These are phyloP conservation scores for Nannizzia gypsea DNA, from an alignment of 2,329 filamentous ascomycete species.

Conservation along the genomic window DNA sequence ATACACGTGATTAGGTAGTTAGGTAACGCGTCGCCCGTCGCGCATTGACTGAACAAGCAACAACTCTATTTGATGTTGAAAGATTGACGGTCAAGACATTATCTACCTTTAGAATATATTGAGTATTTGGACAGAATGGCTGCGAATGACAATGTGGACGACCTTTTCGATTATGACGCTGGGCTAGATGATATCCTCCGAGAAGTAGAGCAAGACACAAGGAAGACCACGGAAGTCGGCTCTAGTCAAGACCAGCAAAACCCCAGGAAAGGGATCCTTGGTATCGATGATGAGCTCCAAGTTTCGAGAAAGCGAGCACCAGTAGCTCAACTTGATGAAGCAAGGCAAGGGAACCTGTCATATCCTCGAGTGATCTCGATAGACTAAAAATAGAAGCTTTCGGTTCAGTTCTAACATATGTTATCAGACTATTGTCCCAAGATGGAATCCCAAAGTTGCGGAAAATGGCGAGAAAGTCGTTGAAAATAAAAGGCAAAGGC, in stretches of 20 bases:
- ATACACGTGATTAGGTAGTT: background rate
- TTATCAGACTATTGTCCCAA: slow-evolving; percentile 60
- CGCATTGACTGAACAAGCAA: too few species aligned
- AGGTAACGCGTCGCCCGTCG: too few species aligned
- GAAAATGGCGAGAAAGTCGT: slow-evolving; percentile 52
- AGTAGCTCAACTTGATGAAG: slow-evolving; percentile 76
- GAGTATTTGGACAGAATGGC: background rate
- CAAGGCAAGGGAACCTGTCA: slow-evolving; percentile 40
- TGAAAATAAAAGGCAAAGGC: slow-evolving; percentile 84
- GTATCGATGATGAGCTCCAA: slow-evolving; percentile 77
- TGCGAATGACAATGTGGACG: slow-evolving; percentile 40
- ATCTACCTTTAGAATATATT: too few species aligned
- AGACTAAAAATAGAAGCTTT: background rate
- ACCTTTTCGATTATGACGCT: slow-evolving; percentile 65
- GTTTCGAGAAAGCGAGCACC: slow-evolving; percentile 66
- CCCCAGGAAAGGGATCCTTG: slow-evolving; percentile 41
- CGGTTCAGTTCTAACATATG: too few species aligned
- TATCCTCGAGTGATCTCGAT: background rate
- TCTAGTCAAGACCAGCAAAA: slow-evolving; percentile 23
- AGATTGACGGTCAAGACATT: too few species aligned
- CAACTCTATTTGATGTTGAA: too few species aligned
- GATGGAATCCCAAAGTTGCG: slow-evolving; percentile 74
- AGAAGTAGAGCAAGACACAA: slow-evolving; percentile 20
- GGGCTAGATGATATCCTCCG: slow-evolving; percentile 42
- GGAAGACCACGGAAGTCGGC: slow-evolving; percentile 12